These are phyloP conservation scores for Paratinospora sagittata DNA, from an alignment of 164 flowering plant genomes.

Conservation along the genomic window DNA sequence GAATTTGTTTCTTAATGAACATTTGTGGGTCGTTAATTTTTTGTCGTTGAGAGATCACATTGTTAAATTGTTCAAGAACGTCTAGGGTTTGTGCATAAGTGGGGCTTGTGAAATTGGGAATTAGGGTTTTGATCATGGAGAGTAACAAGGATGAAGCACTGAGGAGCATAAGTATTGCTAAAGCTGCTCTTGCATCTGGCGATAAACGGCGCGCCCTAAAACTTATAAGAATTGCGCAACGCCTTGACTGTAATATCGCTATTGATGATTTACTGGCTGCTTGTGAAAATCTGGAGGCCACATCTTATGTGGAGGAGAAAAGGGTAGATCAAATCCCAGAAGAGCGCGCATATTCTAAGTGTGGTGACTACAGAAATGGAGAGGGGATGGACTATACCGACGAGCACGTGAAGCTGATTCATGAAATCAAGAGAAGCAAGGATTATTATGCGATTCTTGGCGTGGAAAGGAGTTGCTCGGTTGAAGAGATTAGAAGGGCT, in stretches of 20 bases:
- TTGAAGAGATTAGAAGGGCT: conserved; percentile 83
- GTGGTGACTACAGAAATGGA: conserved; percentile 25
- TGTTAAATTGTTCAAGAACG: background rate
- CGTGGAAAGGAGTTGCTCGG: conserved; percentile 61
- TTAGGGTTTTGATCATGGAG: conserved; percentile 47
- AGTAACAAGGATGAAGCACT: conserved; percentile 92
- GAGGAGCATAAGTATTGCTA: conserved; percentile 62
- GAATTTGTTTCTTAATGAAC: too few relatives aligned
- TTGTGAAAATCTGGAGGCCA: conserved; percentile 44
- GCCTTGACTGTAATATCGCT: conserved; percentile 48
- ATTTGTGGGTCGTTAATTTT: too few relatives aligned
- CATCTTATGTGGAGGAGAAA: conserved; percentile 23
- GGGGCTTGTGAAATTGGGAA: background rate
- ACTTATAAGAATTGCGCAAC: conserved; percentile 62
- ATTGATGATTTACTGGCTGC: conserved; percentile 53
- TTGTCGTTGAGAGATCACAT: too few relatives aligned
- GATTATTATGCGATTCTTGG: conserved; percentile 85
- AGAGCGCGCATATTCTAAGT: conserved; percentile 16
- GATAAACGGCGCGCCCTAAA: conserved; percentile 69
- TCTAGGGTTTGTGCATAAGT: background rate
- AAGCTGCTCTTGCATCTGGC: conserved; percentile 68
- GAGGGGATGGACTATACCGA: conserved; percentile 50
- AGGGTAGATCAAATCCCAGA: conserved; percentile 11
- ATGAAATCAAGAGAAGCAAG: conserved; percentile 47
- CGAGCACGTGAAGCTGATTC: conserved; percentile 61